phyloP scores from a whole-genome alignment of 345 rosid species.

The Orychophragmus violaceus region DNA sequence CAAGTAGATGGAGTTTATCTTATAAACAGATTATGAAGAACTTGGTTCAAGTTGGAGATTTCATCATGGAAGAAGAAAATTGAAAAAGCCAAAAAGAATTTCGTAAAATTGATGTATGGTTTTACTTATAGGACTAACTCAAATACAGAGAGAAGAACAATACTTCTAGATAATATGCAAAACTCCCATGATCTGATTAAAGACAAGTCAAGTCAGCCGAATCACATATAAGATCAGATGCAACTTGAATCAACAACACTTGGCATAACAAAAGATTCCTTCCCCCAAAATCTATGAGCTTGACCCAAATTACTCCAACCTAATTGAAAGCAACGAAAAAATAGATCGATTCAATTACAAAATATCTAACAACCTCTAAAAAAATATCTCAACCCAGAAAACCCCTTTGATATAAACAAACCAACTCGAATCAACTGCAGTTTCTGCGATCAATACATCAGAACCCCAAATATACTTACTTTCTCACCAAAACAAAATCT shows the following conservation, averaged over 20 bases:
- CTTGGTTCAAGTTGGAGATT: too few relatives aligned
- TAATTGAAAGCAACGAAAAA: background rate
- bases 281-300: background rate
- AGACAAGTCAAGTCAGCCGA: background rate
- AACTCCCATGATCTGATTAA: background rate
- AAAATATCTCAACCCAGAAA: slow-evolving; percentile 11
- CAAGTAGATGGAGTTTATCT: too few relatives aligned
- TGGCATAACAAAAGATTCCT: background rate
- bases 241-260: background rate
- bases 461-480: background rate
- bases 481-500: background rate
- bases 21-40: too few relatives aligned
- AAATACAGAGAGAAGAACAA: background rate
- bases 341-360: too few relatives aligned
- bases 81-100: too few relatives aligned
- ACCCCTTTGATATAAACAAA: background rate
- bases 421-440: too few relatives aligned
- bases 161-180: background rate
- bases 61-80: too few relatives aligned
- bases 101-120: background rate
- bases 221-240: background rate
- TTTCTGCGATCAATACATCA: background rate
- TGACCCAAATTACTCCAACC: background rate
- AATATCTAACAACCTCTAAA: too few relatives aligned
- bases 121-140: background rate